Evolutionary conservation across 2,329 filamentous ascomycete genomes (phyloP), one percentile per base, ranked within the genome.

Genomic region (Trichophaea hybrida): DNA sequence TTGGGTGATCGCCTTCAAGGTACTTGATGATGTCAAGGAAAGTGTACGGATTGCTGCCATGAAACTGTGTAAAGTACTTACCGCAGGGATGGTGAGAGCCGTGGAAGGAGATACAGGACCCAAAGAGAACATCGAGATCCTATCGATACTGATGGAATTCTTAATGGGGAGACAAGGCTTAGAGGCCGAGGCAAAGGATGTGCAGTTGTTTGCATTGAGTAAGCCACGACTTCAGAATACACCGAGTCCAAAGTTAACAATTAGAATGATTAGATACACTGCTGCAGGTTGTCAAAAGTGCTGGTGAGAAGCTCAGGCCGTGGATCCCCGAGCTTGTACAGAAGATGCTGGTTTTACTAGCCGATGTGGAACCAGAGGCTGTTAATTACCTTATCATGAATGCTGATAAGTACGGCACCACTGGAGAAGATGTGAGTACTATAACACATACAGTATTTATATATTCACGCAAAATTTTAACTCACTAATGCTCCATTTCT

Each of bases 311-410:
- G 2, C 75, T 98, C 12, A 80, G 85, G 46, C 84, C 86, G 0
- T 95, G 90, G 72, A 84, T 94, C 31, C 82, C 90, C 0, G 80
- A 82, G 50, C 83, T 98, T 60, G 78, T 96, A 6, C 85, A 89
- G 61, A 84, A 87, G 63, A 80, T 95, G 37, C 77, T 98, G 1
- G 83, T 83, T 0, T 77, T 94, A 2, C 76, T 97, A 17, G 96
- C 88, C 70, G 88, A 88, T 0, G 78, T 97, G 55, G 93, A 98
- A 71, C 88, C 86, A 0, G 85, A 95, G 71, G 64, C 59, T 4
- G 82, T 97, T 69, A 96, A 96, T 68, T 97, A 94, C 70, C 78
- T 95, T 56, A 93, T 96, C 72, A 81, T 96, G 63, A 88, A 94
- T 67, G 88, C 88, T 0, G 84, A 81, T 49, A 84, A 86, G 64